A percentile compares a stretch with the other conserved stretches of the same genome.
phyloP scores from a whole-genome alignment of 2,329 filamentous ascomycete species.

The Epicoccum nigrum region DNA sequence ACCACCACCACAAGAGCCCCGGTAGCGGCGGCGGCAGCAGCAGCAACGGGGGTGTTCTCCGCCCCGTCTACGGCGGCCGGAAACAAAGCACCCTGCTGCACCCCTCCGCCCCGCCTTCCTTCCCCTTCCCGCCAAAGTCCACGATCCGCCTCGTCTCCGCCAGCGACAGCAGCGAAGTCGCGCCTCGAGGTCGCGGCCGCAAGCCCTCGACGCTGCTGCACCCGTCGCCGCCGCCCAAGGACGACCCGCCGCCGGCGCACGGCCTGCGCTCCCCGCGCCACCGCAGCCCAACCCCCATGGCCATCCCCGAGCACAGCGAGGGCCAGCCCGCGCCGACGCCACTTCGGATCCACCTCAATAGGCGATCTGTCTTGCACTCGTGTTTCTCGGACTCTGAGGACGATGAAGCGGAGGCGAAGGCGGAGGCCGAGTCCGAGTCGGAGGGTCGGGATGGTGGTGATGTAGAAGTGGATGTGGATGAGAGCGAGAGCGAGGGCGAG shows the following conservation, averaged over 20 bases:
- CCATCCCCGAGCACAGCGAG: slow-evolving; percentile 9
- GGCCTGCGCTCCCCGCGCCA: slow-evolving; percentile 16
- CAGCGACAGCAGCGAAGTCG: too few relatives aligned
- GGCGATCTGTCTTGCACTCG: slow-evolving; percentile 14
- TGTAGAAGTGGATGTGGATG: too few relatives aligned
- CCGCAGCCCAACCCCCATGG: slow-evolving; percentile 20
- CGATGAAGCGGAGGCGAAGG: background rate
- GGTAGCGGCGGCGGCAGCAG: too few relatives aligned
- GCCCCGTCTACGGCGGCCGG: background rate
- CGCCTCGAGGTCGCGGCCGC: background rate
- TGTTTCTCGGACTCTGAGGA: slow-evolving; percentile 13
- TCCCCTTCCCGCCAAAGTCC: background rate
- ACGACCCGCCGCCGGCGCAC: background rate
- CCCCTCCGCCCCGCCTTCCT: background rate
- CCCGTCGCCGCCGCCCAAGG: background rate
- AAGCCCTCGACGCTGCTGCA: background rate
- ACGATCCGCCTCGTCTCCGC: background rate
- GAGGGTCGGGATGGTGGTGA: too few relatives aligned
- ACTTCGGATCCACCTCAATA: background rate
- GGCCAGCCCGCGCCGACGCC: background rate
- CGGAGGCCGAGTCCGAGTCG: too few relatives aligned
- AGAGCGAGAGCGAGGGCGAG: too few relatives aligned
- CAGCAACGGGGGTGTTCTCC: background rate
- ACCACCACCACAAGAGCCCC: too few relatives aligned
- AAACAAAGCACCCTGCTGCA: slow-evolving; percentile 6